Evolutionary conservation across 169 alveolate genomes (phyloP).

Genomic region (Eimeria acervulina): DNA sequence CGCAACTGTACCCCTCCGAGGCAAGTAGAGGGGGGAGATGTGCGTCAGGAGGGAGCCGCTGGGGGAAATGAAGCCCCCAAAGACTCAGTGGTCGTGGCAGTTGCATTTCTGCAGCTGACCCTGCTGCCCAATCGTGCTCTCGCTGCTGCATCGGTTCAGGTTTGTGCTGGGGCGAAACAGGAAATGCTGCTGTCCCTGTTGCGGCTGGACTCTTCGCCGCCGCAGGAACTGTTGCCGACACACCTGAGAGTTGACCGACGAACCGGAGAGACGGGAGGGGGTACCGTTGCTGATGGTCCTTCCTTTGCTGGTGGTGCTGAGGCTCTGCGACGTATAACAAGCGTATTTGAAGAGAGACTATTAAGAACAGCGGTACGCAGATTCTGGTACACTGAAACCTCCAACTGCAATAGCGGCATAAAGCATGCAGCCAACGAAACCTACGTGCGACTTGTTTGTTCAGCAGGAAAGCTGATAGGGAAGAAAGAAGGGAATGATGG

Average conservation of each 20-base stretch:
- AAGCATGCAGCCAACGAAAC: background rate
- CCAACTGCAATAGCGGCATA: background rate
- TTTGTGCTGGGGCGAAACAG: background rate
- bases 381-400: background rate
- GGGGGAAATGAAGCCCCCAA: background rate
- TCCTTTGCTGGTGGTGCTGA: background rate
- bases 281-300: background rate
- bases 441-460: constrained; percentile 29
- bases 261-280: constrained; percentile 63
- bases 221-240: constrained; percentile 67
- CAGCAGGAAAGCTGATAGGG: constrained; percentile 19
- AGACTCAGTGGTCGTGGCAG: background rate
- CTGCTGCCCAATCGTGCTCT: background rate
- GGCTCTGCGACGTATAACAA: constrained; percentile 38
- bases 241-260: constrained; percentile 57
- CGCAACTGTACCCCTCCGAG: background rate
- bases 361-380: background rate
- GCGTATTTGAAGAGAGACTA: background rate
- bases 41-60: constrained; percentile 36
- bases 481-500: constrained; percentile 33
- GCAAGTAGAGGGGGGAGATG: constrained; percentile 66
- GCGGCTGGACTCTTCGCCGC: background rate
- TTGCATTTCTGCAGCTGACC: constrained; percentile 1
- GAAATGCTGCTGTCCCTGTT: background rate
- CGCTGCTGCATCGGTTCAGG: background rate